These are phyloP conservation scores for Fusarium fracticaudum DNA, from an alignment of 2,329 filamentous ascomycete species.

Conservation along the genomic window DNA sequence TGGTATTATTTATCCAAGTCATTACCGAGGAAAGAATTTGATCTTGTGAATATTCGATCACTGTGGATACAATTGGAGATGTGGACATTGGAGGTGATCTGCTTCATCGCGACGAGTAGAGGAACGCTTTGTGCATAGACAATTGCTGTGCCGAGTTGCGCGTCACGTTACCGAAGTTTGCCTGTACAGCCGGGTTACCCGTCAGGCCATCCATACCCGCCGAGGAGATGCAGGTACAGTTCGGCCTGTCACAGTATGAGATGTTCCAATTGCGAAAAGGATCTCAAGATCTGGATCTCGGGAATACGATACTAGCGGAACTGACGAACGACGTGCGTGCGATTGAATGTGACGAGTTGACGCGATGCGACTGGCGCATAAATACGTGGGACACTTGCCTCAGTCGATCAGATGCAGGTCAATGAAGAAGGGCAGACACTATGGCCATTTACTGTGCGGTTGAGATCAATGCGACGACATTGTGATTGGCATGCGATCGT, in stretches of 20 bases:
- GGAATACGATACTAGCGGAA: not conserved
- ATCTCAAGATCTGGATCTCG: not conserved
- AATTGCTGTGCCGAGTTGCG: not conserved
- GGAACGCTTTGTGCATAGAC: too few relatives aligned
- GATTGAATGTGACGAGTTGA: not conserved
- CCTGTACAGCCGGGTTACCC: not conserved
- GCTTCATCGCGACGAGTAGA: rapidly evolving
- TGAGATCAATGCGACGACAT: rapidly evolving
- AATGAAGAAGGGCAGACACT: rapidly evolving
- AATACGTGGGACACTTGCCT: not conserved
- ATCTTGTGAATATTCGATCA: not conserved
- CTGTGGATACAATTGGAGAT: not conserved
- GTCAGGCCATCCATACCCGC: too few relatives aligned
- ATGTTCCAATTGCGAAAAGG: not conserved
- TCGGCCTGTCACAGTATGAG: not conserved
- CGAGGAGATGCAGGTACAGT: not conserved
- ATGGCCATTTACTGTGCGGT: rapidly evolving
- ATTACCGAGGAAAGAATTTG: not conserved
- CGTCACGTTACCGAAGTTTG: not conserved
- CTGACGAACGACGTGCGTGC: not conserved
- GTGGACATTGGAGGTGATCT: not conserved
- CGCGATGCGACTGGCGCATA: too few relatives aligned
- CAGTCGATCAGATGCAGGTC: rapidly evolving
- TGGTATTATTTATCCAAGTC: not conserved
- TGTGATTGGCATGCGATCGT: rapidly evolving